phyloP scores from a whole-genome alignment of 1,284 basidiomycete genomes.

The Neotropicomus parvogracilis region DNA sequence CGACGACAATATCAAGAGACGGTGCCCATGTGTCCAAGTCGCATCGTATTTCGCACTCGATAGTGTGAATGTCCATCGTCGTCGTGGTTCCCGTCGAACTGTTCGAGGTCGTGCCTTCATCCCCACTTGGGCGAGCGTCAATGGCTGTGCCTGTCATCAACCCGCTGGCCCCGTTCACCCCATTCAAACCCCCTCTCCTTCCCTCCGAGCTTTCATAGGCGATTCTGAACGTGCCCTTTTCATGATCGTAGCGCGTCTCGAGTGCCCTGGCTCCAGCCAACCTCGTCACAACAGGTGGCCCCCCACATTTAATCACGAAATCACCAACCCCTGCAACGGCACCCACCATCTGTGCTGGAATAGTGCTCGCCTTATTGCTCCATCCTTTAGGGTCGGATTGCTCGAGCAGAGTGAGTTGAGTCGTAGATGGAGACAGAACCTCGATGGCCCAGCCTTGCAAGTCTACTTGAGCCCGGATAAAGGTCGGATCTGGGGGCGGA shows the following conservation, averaged over 20 bases:
- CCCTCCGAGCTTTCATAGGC: conserved; percentile 77
- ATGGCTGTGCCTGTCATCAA: conserved; percentile 4
- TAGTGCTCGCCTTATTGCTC: conserved; percentile 87
- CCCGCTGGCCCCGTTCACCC: conserved; percentile 21
- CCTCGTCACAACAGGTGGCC: conserved; percentile 86
- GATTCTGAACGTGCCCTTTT: conserved; percentile 76
- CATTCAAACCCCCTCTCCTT: conserved; percentile 40
- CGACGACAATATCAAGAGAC: conserved; percentile 87
- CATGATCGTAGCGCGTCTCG: conserved; percentile 82
- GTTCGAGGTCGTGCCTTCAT: conserved; percentile 10
- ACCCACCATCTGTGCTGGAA: conserved; percentile 87
- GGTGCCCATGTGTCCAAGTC: conserved; percentile 90
- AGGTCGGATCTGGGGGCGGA: conserved; percentile 66
- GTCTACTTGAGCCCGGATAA: conserved; percentile 93
- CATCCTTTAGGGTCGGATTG: conserved; percentile 97
- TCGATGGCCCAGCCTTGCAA: conserved; percentile 98
- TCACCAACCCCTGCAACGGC: conserved; percentile 88
- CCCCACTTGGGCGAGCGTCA: conserved; percentile 8
- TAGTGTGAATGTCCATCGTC: conserved; percentile 43
- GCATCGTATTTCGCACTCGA: conserved; percentile 94
- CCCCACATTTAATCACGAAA: conserved; percentile 92
- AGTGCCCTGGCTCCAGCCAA: conserved; percentile 77
- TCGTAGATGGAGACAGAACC: conserved; percentile 91
- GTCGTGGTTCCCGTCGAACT: conserved; percentile 4
- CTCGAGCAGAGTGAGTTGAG: conserved; percentile 90